phyloP scores from a whole-genome alignment of 2,329 filamentous ascomycete genomes.

The Zelopaecilomyces penicillatus region DNA sequence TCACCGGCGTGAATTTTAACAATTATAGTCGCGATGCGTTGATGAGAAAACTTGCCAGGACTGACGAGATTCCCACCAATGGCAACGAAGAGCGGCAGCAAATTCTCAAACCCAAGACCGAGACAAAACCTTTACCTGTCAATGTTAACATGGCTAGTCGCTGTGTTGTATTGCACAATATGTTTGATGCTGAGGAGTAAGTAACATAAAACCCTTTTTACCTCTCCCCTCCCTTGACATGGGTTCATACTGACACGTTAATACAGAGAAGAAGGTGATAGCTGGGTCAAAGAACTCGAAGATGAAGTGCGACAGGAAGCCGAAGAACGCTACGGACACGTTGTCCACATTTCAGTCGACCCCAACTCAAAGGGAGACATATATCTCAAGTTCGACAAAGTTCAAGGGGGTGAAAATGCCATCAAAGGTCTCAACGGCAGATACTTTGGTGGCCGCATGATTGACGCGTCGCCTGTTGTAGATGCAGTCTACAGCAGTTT shows the following conservation, averaged over 20 bases:
- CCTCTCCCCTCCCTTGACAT: background rate
- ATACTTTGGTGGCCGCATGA: slow-evolving; percentile 87
- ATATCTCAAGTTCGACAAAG: slow-evolving; percentile 95
- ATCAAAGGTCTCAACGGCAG: slow-evolving; percentile 96
- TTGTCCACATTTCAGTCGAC: slow-evolving; percentile 94
- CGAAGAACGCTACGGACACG: slow-evolving; percentile 89
- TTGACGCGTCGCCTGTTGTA: slow-evolving; percentile 91
- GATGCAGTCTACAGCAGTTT: slow-evolving; percentile 98
- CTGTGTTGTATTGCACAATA: slow-evolving; percentile 89
- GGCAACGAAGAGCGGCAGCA: slow-evolving; percentile 58
- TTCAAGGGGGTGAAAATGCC: slow-evolving; percentile 91
- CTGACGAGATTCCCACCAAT: slow-evolving; percentile 66
- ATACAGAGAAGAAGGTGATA: slow-evolving; percentile 73
- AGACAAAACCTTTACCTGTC: slow-evolving; percentile 68
- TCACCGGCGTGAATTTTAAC: slow-evolving; percentile 98
- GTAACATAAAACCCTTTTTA: slow-evolving; percentile 28
- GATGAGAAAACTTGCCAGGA: slow-evolving; percentile 97
- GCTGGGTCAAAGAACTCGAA: slow-evolving; percentile 89
- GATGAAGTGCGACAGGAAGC: slow-evolving; percentile 90
- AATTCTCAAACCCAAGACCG: slow-evolving; percentile 68
- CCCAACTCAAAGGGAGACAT: slow-evolving; percentile 91
- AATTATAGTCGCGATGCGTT: slow-evolving; percentile 97
- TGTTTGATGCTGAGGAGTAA: slow-evolving; percentile 89
- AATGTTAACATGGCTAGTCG: slow-evolving; percentile 88
- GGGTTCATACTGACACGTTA: slow-evolving; percentile 22